These are phyloP conservation scores for Lepiota subincarnata DNA, from an alignment of 768 basidiomycete genomes.

Conservation along the genomic window DNA sequence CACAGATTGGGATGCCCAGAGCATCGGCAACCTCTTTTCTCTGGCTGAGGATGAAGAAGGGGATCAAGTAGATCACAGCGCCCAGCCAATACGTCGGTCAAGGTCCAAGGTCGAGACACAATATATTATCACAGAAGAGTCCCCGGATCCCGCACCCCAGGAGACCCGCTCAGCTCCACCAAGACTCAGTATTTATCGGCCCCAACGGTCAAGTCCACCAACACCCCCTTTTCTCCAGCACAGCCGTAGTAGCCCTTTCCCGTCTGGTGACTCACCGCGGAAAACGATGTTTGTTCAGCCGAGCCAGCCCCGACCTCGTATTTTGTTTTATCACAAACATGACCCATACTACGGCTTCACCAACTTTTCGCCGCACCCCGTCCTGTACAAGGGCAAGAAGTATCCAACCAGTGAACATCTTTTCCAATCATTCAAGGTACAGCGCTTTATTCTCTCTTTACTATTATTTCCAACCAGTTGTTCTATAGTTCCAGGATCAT, in stretches of 20 bases:
- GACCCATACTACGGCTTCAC: conserved; percentile 69
- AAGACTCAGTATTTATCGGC: not conserved
- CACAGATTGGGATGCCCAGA: conserved; percentile 37
- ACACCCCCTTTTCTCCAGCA: conserved; percentile 14
- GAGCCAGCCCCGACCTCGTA: conserved; percentile 27
- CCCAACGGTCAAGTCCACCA: conserved; percentile 11
- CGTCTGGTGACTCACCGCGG: too few relatives aligned
- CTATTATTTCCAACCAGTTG: not conserved
- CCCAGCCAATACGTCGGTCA: conserved; percentile 29
- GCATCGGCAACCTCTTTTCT: conserved; percentile 36
- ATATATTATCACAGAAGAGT: conserved; percentile 23
- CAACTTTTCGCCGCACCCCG: conserved; percentile 66
- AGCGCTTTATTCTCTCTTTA: conserved; percentile 2
- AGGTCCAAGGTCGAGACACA: conserved; percentile 27
- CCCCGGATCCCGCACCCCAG: not conserved
- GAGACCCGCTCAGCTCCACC: conserved; percentile 1
- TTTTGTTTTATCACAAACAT: conserved; percentile 63
- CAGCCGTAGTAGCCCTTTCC: conserved; percentile 12
- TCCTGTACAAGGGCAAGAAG: conserved; percentile 54
- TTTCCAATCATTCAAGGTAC: conserved; percentile 70
- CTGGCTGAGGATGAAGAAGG: conserved; percentile 24
- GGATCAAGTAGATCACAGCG: not conserved
- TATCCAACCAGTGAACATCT: conserved; percentile 79
- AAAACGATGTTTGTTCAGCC: too few relatives aligned
- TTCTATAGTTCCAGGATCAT: conserved; percentile 51